These are phyloP conservation scores for Candida peoriensis DNA, from an alignment of 805 yeast species.

Conservation along the genomic window DNA sequence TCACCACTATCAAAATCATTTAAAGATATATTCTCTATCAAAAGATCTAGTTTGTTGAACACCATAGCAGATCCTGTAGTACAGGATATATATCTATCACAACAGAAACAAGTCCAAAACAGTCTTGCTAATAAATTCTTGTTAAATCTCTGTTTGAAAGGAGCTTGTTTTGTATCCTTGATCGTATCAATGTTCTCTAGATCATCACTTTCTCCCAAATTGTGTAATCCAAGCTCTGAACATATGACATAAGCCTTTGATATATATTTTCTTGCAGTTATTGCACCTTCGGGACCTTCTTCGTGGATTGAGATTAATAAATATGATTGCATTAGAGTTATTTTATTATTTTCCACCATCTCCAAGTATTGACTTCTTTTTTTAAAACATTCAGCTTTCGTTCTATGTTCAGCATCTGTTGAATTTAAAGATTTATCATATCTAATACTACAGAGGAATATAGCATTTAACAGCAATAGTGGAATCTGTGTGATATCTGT, in stretches of 20 bases:
- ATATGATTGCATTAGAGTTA: conserved; percentile 9
- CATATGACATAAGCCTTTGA: conserved; percentile 5
- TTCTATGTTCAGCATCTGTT: neutral
- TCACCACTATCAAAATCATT: conserved; percentile 5
- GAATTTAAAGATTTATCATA: conserved; percentile 1
- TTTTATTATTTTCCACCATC: conserved; percentile 8
- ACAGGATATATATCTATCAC: conserved; percentile 8
- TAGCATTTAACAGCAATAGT: conserved; percentile 5
- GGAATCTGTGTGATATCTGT: conserved; percentile 3
- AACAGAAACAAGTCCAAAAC: conserved; percentile 9
- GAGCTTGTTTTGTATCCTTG: conserved; percentile 3
- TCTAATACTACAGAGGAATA: conserved; percentile 6
- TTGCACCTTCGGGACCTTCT: conserved; percentile 11
- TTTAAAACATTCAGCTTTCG: conserved; percentile 2
- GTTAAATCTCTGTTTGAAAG: conserved; percentile 6
- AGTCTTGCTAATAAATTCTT: conserved; percentile 5
- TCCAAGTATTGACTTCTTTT: conserved; percentile 3
- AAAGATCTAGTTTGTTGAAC: conserved; percentile 3
- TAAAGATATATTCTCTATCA: conserved; percentile 6
- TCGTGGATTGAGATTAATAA: conserved; percentile 5
- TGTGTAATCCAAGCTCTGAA: conserved; percentile 7
- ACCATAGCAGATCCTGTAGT: conserved; percentile 10
- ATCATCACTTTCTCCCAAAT: conserved; percentile 3
- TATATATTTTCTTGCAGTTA: conserved; percentile 4
- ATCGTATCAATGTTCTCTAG: conserved; percentile 3